Percentiles rank a stretch among this genome's conserved stretches.
Conservation (phyloP, 1,139 yeast genomes). For the Pichia sp. region DNA sequence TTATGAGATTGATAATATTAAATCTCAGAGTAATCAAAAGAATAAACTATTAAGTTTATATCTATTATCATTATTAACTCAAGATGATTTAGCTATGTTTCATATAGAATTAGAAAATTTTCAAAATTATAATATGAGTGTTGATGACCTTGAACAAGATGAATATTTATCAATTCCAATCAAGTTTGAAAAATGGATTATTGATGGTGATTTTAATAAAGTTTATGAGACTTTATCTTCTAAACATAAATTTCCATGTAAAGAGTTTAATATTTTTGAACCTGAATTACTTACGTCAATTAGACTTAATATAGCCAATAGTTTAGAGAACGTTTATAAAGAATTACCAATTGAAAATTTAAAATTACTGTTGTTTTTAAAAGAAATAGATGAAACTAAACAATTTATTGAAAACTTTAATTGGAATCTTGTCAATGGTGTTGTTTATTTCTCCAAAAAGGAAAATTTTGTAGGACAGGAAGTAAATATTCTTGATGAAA, state of each 20-base stretch:
- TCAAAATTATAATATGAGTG: constrained; percentile 43
- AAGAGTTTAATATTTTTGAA: constrained; percentile 55
- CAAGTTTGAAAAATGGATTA: constrained; percentile 83
- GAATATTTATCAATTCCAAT: constrained; percentile 73
- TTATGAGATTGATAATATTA: constrained; percentile 39
- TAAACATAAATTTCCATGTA: constrained; percentile 40
- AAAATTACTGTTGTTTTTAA: constrained; percentile 70
- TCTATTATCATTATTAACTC: constrained; percentile 67
- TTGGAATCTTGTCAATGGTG: constrained; percentile 60
- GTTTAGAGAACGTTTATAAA: constrained; percentile 73
- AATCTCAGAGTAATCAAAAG: constrained; percentile 57
- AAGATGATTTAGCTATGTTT: constrained; percentile 80
- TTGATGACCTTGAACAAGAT: constrained; percentile 55
- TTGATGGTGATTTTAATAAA: constrained; percentile 95
- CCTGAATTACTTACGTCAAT: constrained; percentile 67
- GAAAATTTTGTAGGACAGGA: constrained; percentile 21
- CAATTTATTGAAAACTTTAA: constrained; percentile 52
- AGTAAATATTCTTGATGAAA: constrained; percentile 22
- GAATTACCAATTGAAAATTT: constrained; percentile 77
- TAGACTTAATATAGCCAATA: constrained; percentile 81
- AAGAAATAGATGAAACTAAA: constrained; percentile 59
- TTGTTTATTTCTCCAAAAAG: constrained; percentile 46
- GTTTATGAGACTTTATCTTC: constrained; percentile 69
- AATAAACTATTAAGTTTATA: constrained; percentile 76
- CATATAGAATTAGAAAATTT: constrained; percentile 83